Percentiles rank a stretch among this genome's conserved stretches.
phyloP scores from a whole-genome alignment of 768 basidiomycete species.

The Leccinum boreale region DNA sequence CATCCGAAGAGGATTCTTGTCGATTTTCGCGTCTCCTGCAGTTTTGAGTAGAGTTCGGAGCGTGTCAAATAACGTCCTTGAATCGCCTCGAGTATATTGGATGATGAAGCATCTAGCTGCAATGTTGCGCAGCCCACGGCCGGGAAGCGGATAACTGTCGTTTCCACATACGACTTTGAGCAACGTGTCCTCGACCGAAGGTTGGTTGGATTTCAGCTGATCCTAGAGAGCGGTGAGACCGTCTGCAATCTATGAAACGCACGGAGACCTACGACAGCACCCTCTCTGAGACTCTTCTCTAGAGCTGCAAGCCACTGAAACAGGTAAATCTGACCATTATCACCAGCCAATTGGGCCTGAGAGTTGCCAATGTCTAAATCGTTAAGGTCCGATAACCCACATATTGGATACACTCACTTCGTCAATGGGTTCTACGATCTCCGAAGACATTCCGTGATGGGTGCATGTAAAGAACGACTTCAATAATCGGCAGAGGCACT shows the following conservation, averaged over 20 bases:
- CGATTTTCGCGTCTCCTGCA: constrained; percentile 68
- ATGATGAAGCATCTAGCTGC: constrained; percentile 72
- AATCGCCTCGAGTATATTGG: constrained; percentile 79
- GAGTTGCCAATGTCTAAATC: constrained; percentile 11
- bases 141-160: constrained; percentile 74
- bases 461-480: background rate
- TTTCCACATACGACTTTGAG: constrained; percentile 66
- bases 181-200: constrained; percentile 57
- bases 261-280: constrained; percentile 47
- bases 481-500: background rate
- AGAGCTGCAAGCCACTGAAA: constrained; percentile 78
- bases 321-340: constrained; percentile 78
- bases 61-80: constrained; percentile 82
- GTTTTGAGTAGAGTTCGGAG: constrained; percentile 74
- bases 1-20: constrained; percentile 67
- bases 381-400: background rate
- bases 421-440: constrained; percentile 29
- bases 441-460: constrained; percentile 23
- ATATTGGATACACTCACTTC: constrained; percentile 25
- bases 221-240: constrained; percentile 41
- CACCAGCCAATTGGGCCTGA: constrained; percentile 66
- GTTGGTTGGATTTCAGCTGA: constrained; percentile 61
- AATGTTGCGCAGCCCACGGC: constrained; percentile 79
- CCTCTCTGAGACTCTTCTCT: constrained; percentile 53
- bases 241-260: background rate